Percentiles rank a stretch among this genome's conserved stretches.
phyloP scores from a whole-genome alignment of 352 stramenopile genomes.

The Albugo laibachii region DNA sequence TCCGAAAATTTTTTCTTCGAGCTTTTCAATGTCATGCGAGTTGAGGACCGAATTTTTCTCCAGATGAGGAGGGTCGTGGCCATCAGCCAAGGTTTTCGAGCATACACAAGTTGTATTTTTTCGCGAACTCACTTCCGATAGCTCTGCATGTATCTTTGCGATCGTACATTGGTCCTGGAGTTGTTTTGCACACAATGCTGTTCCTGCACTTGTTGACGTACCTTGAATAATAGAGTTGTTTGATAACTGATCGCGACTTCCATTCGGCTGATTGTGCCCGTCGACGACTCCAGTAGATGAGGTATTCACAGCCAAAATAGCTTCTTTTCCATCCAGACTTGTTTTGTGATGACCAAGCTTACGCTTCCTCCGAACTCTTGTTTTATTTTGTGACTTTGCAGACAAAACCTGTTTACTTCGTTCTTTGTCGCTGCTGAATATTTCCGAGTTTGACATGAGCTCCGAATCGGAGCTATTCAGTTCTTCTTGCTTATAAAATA shows the following conservation, averaged over 20 bases:
- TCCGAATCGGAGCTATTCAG: neutral
- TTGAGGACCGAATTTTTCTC: neutral
- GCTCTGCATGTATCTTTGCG: too few species aligned
- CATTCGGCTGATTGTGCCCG: neutral
- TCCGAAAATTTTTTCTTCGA: conserved; percentile 46
- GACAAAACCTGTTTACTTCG: neutral
- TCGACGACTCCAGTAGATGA: neutral
- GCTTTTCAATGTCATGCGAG: conserved; percentile 15
- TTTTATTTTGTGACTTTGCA: too few species aligned
- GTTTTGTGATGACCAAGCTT: neutral
- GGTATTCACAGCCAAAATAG: neutral
- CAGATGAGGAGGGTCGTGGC: neutral
- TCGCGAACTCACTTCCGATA: too few species aligned
- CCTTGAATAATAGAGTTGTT: neutral
- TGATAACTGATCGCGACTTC: too few species aligned
- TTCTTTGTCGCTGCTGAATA: neutral
- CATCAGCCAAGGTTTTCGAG: neutral
- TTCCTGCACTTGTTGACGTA: neutral
- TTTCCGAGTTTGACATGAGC: neutral
- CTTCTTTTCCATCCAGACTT: neutral
- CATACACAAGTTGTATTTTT: too few species aligned
- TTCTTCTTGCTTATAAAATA: neutral
- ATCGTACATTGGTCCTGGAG: too few species aligned
- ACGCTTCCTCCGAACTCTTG: neutral
- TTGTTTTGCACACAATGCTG: neutral